Evolutionary conservation across 208 protist genomes (phyloP).

Genomic region (Leishmania aethiopica): DNA sequence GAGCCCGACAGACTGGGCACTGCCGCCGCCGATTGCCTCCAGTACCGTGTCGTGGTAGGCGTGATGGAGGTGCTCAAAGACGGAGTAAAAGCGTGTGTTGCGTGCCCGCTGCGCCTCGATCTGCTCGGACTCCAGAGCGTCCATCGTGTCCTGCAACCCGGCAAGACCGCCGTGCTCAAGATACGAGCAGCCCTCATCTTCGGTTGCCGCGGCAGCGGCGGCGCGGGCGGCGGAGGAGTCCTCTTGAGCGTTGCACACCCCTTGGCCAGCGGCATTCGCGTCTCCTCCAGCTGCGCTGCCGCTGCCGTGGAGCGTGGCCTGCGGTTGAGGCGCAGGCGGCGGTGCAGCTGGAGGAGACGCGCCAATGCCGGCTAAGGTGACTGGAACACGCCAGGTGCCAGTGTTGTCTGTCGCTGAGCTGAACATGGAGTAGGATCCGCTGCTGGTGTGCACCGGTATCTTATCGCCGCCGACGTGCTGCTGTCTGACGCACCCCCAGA

Average conservation of each 20-base stretch:
- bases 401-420: not conserved
- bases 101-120: conserved; percentile 38
- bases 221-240: not conserved
- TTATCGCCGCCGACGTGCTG: not conserved
- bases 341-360: not conserved
- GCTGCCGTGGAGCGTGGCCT: not conserved
- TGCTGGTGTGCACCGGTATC: not conserved
- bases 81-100: conserved; percentile 49
- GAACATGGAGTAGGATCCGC: not conserved
- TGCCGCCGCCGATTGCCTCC: not conserved
- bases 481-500: not conserved
- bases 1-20: not conserved
- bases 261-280: not conserved
- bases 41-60: conserved; percentile 39
- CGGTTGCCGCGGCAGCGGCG: not conserved
- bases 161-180: conserved; percentile 26
- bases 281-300: not conserved
- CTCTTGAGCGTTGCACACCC: not conserved
- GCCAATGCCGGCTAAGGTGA: not conserved
- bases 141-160: conserved; percentile 28
- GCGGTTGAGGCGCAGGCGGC: not conserved
- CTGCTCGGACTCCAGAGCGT: conserved; percentile 37
- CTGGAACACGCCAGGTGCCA: not conserved
- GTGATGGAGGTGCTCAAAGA: conserved; percentile 56
- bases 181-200: conserved; percentile 44